Conservation (phyloP, 1,284 basidiomycete species). For the Sporisorium graminicola region DNA sequence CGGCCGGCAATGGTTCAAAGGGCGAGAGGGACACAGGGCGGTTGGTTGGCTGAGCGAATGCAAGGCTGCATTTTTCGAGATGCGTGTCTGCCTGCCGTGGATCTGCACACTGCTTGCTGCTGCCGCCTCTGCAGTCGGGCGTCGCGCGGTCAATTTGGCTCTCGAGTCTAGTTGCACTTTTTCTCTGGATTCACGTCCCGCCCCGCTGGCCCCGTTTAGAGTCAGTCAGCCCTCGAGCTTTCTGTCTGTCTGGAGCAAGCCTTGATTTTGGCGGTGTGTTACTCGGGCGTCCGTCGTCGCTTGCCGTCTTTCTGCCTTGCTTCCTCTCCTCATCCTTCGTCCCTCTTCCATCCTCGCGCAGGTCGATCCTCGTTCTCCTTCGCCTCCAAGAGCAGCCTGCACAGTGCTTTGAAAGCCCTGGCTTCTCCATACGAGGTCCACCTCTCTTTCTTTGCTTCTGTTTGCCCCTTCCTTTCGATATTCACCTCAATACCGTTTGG, state of each 20-base stretch:
- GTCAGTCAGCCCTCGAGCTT: neutral
- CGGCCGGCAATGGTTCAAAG: too few relatives aligned
- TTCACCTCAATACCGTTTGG: neutral
- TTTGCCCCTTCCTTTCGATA: neutral
- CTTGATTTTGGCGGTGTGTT: constrained; percentile 1
- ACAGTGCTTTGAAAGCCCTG: constrained; percentile 43
- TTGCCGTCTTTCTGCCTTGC: constrained; percentile 2
- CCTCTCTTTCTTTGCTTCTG: constrained; percentile 1
- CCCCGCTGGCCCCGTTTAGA: neutral
- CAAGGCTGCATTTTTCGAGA: neutral
- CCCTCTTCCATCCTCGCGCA: constrained; percentile 11
- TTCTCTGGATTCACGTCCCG: neutral
- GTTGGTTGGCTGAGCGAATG: neutral
- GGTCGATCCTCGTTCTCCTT: constrained; percentile 33
- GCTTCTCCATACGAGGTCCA: constrained; percentile 6
- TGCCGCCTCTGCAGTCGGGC: constrained; percentile 3
- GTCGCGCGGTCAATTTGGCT: neutral
- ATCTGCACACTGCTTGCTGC: constrained; percentile 31
- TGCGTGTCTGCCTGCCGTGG: constrained; percentile 1
- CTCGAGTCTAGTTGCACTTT: constrained; percentile 3
- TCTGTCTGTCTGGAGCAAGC: neutral
- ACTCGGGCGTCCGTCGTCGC: constrained; percentile 4
- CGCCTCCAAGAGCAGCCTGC: constrained; percentile 2
- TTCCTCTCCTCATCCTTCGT: constrained; percentile 4
- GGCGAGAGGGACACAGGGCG: too few relatives aligned